Evolutionary conservation across 2,329 filamentous ascomycete species (phyloP), one percentile per base, ranked within the genome.

Genomic region (Fulvia fulva): DNA sequence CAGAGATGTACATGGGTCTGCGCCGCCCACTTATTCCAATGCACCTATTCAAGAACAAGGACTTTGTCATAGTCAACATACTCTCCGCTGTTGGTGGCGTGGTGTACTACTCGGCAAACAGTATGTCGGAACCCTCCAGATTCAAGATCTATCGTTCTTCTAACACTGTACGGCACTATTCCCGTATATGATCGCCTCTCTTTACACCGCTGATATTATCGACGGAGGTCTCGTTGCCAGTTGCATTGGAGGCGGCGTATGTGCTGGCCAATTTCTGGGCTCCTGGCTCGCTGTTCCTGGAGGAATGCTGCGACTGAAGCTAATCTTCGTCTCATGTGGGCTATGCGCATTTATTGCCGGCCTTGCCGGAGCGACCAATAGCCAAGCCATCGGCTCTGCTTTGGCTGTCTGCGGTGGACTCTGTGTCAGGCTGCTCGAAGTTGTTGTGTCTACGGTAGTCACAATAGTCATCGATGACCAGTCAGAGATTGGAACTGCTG

Each of bases 21-120:
- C 12, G 21, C 14, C 45, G 47, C n/a, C 54, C 54, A 3, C 30
- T 56, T 12, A 19, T 56, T 16, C 54, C 54, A 2, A 32, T 51
- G 32, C 32, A 56, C 22, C 54, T 56, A 16, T 56, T 56, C 46
- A 16, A 25, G 22, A 56, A 45, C 32, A 19, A 12, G n/a, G 55
- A 44, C 49, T 32, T 28, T 19, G 49, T 46, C 49, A 47, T 57
- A 22, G 25, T 41, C 37, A 53, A 28, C 5, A 52, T 49, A n/a
- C n/a, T 52, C n/a, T 37, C 28, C 23, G 23, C 32, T 19, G 55
- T 57, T n/a, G 55, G 46, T n/a, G 55, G 55, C 37, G 23, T 52
- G 26, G 28, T 52, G 1, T 52, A 52, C 30, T 52, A 52, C 30
- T 30, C 50, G 5, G 32, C 32, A 4, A 52, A 52, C n/a, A 30